phyloP scores from a whole-genome alignment of 495 filamentous ascomycete genomes.

The Alectoria sarmentosa region DNA sequence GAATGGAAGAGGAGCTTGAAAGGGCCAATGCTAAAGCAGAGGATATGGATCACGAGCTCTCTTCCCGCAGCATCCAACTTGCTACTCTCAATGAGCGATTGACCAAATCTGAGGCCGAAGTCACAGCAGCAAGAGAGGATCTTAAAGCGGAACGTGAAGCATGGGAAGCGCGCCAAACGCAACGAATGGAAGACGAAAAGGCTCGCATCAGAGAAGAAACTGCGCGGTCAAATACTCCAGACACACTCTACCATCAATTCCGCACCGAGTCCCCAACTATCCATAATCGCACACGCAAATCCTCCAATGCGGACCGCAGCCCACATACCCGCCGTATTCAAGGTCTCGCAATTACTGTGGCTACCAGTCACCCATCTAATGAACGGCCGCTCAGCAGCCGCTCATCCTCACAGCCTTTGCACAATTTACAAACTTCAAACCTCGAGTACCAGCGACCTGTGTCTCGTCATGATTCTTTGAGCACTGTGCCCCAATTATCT shows the following conservation, averaged over 20 bases:
- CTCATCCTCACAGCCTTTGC: slow-evolving; percentile 39
- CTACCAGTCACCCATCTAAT: slow-evolving; percentile 14
- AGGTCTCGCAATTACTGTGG: slow-evolving; percentile 34
- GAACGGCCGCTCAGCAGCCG: slow-evolving; percentile 40
- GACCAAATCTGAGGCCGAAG: slow-evolving; percentile 56
- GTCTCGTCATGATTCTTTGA: slow-evolving; percentile 34
- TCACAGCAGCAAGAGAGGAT: slow-evolving; percentile 52
- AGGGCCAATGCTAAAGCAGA: slow-evolving; percentile 56
- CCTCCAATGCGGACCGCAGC: slow-evolving; percentile 33
- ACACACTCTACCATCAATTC: slow-evolving; percentile 38
- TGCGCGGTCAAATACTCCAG: slow-evolving; percentile 26
- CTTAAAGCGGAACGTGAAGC: slow-evolving; percentile 63
- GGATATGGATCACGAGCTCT: slow-evolving; percentile 49
- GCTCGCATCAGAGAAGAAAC: slow-evolving; percentile 63
- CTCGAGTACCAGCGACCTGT: slow-evolving; percentile 40
- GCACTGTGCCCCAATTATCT: slow-evolving; percentile 32
- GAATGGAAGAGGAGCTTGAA: slow-evolving; percentile 78
- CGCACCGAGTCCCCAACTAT: slow-evolving; percentile 43
- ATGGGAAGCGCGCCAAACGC: slow-evolving; percentile 53
- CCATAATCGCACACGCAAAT: slow-evolving; percentile 41
- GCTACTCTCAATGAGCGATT: slow-evolving; percentile 56
- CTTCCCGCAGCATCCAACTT: slow-evolving; percentile 56
- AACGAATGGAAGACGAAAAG: slow-evolving; percentile 65
- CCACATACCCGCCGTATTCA: slow-evolving; percentile 27
- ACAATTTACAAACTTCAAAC: slow-evolving; percentile 37